Conservation (phyloP, 148 eudicot genomes). For the Drosera capensis region DNA sequence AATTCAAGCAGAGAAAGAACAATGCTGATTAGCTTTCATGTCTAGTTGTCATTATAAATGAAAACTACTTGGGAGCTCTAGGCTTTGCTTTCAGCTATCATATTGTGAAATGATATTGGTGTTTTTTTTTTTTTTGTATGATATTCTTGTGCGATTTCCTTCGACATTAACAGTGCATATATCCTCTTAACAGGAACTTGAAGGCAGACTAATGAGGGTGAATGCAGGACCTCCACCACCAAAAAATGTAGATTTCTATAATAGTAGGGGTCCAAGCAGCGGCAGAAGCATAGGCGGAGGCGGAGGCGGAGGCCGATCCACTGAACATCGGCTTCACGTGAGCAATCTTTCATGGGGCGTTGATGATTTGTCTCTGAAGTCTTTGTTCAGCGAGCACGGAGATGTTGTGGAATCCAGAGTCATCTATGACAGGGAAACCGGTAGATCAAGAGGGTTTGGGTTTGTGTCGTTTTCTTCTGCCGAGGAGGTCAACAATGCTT, state of each 20-base stretch:
- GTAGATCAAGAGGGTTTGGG: background rate
- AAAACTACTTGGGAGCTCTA: no score
- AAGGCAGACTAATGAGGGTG: conserved; percentile 59
- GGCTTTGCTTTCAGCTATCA: no score
- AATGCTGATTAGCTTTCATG: no score
- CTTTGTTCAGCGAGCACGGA: conserved; percentile 1
- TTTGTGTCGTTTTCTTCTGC: background rate
- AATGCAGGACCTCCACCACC: background rate
- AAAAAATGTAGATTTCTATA: background rate
- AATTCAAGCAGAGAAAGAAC: no score
- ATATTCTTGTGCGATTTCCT: background rate
- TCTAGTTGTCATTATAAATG: no score
- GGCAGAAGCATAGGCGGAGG: background rate
- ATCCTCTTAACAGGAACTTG: conserved; percentile 45
- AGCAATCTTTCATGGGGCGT: background rate
- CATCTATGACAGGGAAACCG: background rate
- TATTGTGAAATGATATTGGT: background rate
- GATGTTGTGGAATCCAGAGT: background rate
- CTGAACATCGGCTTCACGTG: background rate
- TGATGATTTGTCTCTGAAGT: background rate
- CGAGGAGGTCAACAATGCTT: background rate
- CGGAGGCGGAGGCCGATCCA: background rate
- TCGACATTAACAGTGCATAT: background rate
- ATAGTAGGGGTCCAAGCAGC: background rate
- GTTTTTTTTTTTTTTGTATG: background rate